Evolutionary conservation across 495 filamentous ascomycete species (phyloP).

Genomic region (Penicilliopsis zonata): DNA sequence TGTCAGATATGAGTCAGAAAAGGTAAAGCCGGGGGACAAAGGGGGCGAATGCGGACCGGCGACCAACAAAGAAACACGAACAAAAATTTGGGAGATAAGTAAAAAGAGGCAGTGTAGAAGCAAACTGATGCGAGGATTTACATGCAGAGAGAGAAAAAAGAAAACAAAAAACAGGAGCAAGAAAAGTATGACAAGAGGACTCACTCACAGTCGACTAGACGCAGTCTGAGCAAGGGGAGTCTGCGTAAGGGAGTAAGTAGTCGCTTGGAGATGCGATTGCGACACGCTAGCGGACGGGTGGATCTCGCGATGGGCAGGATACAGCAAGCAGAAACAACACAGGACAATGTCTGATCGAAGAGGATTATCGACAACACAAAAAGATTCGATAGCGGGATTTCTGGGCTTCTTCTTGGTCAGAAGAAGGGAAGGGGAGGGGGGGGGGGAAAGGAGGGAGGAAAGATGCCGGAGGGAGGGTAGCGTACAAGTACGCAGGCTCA

Average conservation of each 20-base stretch:
- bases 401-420: too few species aligned
- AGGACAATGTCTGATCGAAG: too few species aligned
- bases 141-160: conserved; percentile 5
- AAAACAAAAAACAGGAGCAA: conserved; percentile 3
- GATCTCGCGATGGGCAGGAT: too few species aligned
- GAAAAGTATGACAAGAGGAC: conserved; percentile 1
- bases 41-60: too few species aligned
- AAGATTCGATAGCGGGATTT: too few species aligned
- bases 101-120: not conserved
- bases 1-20: conserved; percentile 1
- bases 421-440: conserved; percentile 3
- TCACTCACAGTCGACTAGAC: too few species aligned
- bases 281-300: too few species aligned
- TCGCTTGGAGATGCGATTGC: too few species aligned
- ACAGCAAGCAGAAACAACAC: too few species aligned
- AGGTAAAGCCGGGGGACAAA: not conserved
- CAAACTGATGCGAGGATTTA: not conserved
- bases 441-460: conserved; percentile 2
- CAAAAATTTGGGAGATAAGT: not conserved
- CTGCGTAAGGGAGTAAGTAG: too few species aligned
- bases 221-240: too few species aligned
- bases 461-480: not conserved
- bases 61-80: not conserved
- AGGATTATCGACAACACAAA: too few species aligned
- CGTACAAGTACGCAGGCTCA: not conserved